phyloP scores from a whole-genome alignment of 2,329 filamentous ascomycete species.

The Aureobasidium sp. region DNA sequence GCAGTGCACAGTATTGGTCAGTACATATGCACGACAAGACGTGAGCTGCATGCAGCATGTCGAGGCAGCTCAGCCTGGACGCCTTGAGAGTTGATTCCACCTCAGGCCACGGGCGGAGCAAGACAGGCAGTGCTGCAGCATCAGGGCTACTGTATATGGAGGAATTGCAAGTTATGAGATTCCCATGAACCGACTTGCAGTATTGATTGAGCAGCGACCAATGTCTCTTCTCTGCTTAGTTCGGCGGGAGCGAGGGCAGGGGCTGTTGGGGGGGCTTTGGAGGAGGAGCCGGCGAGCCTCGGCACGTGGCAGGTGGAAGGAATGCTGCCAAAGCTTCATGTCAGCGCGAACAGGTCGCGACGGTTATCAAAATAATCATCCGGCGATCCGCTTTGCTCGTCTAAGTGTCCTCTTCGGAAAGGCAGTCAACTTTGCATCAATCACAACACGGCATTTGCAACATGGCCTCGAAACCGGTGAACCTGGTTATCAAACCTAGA shows the following conservation, averaged over 20 bases:
- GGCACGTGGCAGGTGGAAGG: constrained; percentile 1
- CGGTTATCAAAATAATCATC: neutral
- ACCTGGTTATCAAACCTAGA: constrained; percentile 36
- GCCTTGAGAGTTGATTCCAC: neutral
- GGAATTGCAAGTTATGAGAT: neutral
- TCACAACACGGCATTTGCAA: neutral
- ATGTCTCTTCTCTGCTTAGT: neutral
- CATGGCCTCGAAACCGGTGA: constrained; percentile 33
- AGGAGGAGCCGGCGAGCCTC: neutral
- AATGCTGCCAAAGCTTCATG: constrained; percentile 2
- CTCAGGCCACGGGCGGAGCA: neutral
- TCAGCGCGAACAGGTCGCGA: neutral
- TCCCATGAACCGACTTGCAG: neutral
- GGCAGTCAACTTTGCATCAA: neutral
- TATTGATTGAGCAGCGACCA: neutral
- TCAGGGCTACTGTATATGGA: too few relatives aligned
- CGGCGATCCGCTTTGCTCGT: neutral
- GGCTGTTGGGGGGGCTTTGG: neutral
- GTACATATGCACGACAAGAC: constrained; percentile 1
- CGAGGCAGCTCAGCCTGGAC: neutral
- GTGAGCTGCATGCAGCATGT: neutral
- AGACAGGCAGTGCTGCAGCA: neutral
- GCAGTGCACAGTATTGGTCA: neutral
- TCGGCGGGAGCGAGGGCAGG: neutral
- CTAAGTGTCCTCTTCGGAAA: neutral